These are phyloP conservation scores for Fusarium cyanostomum DNA, from an alignment of 2,329 filamentous ascomycete species.

Conservation along the genomic window DNA sequence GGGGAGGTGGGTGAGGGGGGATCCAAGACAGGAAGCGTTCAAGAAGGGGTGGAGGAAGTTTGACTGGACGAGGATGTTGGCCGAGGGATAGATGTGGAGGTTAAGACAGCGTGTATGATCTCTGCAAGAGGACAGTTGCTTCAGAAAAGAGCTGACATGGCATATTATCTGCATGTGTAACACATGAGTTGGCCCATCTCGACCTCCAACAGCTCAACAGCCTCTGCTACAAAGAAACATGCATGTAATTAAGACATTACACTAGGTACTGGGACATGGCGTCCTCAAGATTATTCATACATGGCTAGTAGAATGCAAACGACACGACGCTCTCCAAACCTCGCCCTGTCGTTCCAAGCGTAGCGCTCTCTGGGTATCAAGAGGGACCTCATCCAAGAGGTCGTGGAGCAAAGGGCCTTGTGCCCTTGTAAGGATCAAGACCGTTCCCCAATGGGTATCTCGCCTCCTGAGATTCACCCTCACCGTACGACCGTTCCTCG, in stretches of 20 bases:
- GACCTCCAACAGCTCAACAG: no score
- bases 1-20: slow-evolving; percentile 80
- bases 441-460: not conserved
- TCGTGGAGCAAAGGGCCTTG: not conserved
- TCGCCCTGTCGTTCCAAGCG: not conserved
- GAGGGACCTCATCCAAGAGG: slow-evolving; percentile 8
- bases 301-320: slow-evolving; percentile 19
- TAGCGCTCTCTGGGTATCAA: slow-evolving; percentile 30
- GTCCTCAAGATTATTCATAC: slow-evolving; percentile 40
- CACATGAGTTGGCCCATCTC: no score
- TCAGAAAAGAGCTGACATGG: slow-evolving; percentile 4
- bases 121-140: slow-evolving; percentile 9
- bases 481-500: slow-evolving; percentile 39
- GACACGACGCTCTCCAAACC: slow-evolving; percentile 9
- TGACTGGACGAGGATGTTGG: slow-evolving; percentile 79
- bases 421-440: not conserved
- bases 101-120: not conserved
- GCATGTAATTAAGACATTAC: slow-evolving; percentile 38
- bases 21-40: slow-evolving; percentile 77
- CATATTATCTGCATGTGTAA: slow-evolving; percentile 2
- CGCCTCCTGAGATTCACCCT: not conserved
- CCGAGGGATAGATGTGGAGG: slow-evolving; percentile 46
- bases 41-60: slow-evolving; percentile 89
- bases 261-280: slow-evolving; percentile 7
- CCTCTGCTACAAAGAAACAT: not conserved